Conservation (phyloP, 1,139 yeast species). For the Blastobotrys illinoisensis region DNA sequence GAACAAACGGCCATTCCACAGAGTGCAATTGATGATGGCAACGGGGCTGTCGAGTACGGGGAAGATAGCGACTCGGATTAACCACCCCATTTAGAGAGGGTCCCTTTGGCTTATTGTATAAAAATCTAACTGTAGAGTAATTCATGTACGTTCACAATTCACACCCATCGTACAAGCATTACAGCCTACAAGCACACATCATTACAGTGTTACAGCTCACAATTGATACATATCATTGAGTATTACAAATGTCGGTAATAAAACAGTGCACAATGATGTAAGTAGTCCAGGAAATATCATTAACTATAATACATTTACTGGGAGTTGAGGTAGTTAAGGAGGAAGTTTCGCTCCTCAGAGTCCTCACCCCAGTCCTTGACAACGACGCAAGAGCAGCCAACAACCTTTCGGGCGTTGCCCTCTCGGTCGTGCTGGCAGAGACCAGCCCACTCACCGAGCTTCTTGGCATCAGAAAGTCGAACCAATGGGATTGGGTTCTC, state of each 20-base stretch:
- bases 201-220: no score
- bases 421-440: conserved; percentile 99
- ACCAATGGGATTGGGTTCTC: conserved; percentile 95
- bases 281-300: neutral
- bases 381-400: conserved; percentile 99
- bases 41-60: neutral
- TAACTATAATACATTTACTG: conserved; percentile 41
- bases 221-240: no score
- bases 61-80: neutral
- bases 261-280: no score
- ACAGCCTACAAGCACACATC: no score
- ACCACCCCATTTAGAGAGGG: neutral
- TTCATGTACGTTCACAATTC: neutral
- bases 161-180: no score
- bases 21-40: neutral
- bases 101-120: neutral
- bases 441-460: conserved; percentile 99
- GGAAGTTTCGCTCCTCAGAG: conserved; percentile 95
- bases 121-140: neutral
- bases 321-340: conserved; percentile 94
- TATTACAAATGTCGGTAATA: no score
- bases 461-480: conserved; percentile 99
- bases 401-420: conserved; percentile 99
- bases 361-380: conserved; percentile 99
- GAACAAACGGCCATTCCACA: neutral